These are phyloP conservation scores for Chlorella sp. DNA, from an alignment of 139 green algal species.

Conservation along the genomic window DNA sequence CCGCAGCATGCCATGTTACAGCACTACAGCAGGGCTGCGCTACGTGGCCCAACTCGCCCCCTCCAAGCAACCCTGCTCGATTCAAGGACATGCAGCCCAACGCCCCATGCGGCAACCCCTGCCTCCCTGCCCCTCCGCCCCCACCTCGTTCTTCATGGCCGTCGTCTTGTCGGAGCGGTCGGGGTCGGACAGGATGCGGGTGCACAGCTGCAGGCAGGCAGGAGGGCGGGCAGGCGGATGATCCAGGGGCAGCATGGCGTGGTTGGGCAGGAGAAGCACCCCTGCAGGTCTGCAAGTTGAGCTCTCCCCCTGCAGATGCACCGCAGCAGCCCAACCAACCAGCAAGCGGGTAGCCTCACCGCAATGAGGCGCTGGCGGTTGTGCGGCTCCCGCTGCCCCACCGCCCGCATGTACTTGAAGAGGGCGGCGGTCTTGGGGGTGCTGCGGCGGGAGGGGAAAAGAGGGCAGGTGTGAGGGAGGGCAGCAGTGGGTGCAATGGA, in stretches of 20 bases:
- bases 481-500: too few species aligned
- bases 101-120: too few species aligned
- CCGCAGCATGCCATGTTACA: too few species aligned
- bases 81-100: too few species aligned
- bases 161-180: not conserved
- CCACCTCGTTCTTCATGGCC: slow-evolving; percentile 5
- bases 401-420: slow-evolving; percentile 33
- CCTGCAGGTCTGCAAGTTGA: too few species aligned
- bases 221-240: not conserved
- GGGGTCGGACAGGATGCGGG: slow-evolving; percentile 10
- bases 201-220: slow-evolving; percentile 1
- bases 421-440: slow-evolving; percentile 2
- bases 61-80: too few species aligned
- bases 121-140: too few species aligned
- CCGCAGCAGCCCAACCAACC: too few species aligned
- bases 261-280: not conserved
- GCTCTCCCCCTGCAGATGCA: too few species aligned
- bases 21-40: too few species aligned
- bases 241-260: not conserved
- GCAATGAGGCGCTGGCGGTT: not conserved
- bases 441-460: not conserved
- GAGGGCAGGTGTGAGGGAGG: not conserved
- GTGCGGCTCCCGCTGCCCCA: slow-evolving; percentile 18
- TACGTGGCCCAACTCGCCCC: too few species aligned
- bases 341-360: too few species aligned